Conservation (phyloP, 1,284 basidiomycete genomes). For the Fomes fomentarius region DNA sequence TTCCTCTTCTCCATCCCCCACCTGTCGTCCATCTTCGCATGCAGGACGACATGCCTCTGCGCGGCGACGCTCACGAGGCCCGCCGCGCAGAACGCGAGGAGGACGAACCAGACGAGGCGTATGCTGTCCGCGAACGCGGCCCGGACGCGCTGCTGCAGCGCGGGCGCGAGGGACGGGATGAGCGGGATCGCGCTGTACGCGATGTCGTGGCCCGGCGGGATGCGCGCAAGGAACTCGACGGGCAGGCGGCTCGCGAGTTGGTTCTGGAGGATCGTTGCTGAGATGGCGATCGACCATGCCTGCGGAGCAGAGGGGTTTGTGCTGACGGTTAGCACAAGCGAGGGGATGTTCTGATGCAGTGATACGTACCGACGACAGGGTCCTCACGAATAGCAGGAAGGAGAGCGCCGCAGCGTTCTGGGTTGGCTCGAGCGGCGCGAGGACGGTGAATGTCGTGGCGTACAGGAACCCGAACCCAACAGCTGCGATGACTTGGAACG, state of each 20-base stretch:
- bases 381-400: slow-evolving; percentile 20
- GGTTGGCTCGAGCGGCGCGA: slow-evolving; percentile 20
- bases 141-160: slow-evolving; percentile 28
- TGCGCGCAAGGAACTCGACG: slow-evolving; percentile 23
- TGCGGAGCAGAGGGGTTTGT: too few species aligned
- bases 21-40: slow-evolving; percentile 34
- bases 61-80: slow-evolving; percentile 18
- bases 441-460: slow-evolving; percentile 24
- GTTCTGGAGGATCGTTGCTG: slow-evolving; percentile 36
- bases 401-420: slow-evolving; percentile 20
- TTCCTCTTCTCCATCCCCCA: slow-evolving; percentile 19
- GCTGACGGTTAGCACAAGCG: too few species aligned
- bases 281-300: slow-evolving; percentile 35
- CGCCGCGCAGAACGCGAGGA: slow-evolving; percentile 33
- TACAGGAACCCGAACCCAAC: slow-evolving; percentile 32
- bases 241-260: slow-evolving; percentile 18
- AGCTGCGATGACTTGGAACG: slow-evolving; percentile 32
- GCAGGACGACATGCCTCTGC: slow-evolving; percentile 37
- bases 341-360: too few species aligned
- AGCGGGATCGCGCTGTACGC: slow-evolving; percentile 35
- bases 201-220: slow-evolving; percentile 30
- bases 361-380: slow-evolving; percentile 13
- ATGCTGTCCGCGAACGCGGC: slow-evolving; percentile 37
- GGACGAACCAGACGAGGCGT: slow-evolving; percentile 22
- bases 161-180: slow-evolving; percentile 24